These are phyloP conservation scores for Vaccinium corymbosum DNA, from an alignment of 148 eudicot species.

Conservation along the genomic window DNA sequence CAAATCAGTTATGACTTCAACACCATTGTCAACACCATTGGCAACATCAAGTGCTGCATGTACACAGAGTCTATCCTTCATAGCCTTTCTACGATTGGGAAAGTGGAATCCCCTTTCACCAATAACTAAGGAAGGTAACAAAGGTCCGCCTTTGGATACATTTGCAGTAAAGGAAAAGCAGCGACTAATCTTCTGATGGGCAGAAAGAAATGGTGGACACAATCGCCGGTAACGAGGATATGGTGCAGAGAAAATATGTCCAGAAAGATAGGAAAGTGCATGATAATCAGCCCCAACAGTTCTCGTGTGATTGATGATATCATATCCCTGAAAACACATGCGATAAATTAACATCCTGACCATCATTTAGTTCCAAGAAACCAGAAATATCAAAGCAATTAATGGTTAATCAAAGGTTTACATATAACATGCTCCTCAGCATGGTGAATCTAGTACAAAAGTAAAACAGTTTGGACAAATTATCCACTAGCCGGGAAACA, in stretches of 20 bases:
- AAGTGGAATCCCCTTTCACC: constrained; percentile 31
- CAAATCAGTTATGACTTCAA: constrained; percentile 92
- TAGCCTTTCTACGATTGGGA: constrained; percentile 26
- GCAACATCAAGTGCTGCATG: constrained; percentile 66
- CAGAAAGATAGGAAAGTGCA: constrained; percentile 24
- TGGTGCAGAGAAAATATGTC: constrained; percentile 25
- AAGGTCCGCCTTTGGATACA: constrained; percentile 24
- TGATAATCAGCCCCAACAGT: constrained; percentile 21
- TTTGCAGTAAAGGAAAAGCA: constrained; percentile 21
- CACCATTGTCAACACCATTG: constrained; percentile 72
- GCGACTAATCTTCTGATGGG: constrained; percentile 27
- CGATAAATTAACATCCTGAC: not conserved
- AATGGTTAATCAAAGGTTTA: not conserved
- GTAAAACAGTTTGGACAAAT: not conserved
- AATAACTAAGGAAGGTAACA: constrained; percentile 26
- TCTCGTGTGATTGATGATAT: constrained; percentile 29
- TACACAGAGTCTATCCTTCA: constrained; percentile 34
- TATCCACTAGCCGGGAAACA: not conserved
- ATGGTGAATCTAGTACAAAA: not conserved
- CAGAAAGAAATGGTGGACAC: constrained; percentile 25
- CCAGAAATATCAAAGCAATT: not conserved
- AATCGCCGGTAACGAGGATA: constrained; percentile 25
- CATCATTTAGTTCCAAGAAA: not conserved
- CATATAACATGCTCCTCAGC: not conserved
- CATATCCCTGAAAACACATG: constrained; percentile 50